Evolutionary conservation across 202 grass and related monocot genomes (phyloP), one percentile per base, ranked within the genome.

Genomic region (Setaria viridis): DNA sequence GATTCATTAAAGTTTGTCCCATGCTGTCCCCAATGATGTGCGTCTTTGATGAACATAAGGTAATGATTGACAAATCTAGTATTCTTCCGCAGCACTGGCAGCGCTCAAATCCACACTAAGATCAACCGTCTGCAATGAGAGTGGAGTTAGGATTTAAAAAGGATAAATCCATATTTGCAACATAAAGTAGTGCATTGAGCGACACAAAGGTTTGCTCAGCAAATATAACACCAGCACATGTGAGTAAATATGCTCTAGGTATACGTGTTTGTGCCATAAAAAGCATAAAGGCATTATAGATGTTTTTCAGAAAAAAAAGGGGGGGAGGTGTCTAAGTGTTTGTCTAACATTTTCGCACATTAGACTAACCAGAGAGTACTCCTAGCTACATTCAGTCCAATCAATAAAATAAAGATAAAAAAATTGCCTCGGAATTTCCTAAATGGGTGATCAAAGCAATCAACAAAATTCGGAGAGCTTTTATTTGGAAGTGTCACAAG

Each of bases 41-140:
- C 32, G 16, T 62, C 43, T 72, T 50, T 42, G 57, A 72, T 39
- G 41, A 81, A 82, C 45, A 75, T 43, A 14, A 33, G 47, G 80
- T 58, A 77, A 77, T 58, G 64, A 85, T 30, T 60, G 54, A 48
- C 33, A 82, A 71, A 56, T 72, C 80, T 86, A 90, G 67, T 82
- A 91, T 92, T 97, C 94, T 90, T 97, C 94, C 50, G 89, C 94
- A 67, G 94, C 94, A 83, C 94, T 94, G 25, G 94, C 94, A 80
- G 94, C 91, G 78, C 89, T 97, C 49, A 97, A 66, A 87, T 97
- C 94, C 54, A 97, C 91, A 9, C 76, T 97, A 67, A 97, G 94
- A 87, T 97, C 91, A 72, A 92, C 58, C 62, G 64, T 66, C 92
- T 92, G 80, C 69, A 79, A 74, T 49, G 29, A 80, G 21, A 73